Conservation (phyloP, 305 asterid genomes). For the Fraxinus nigra region DNA sequence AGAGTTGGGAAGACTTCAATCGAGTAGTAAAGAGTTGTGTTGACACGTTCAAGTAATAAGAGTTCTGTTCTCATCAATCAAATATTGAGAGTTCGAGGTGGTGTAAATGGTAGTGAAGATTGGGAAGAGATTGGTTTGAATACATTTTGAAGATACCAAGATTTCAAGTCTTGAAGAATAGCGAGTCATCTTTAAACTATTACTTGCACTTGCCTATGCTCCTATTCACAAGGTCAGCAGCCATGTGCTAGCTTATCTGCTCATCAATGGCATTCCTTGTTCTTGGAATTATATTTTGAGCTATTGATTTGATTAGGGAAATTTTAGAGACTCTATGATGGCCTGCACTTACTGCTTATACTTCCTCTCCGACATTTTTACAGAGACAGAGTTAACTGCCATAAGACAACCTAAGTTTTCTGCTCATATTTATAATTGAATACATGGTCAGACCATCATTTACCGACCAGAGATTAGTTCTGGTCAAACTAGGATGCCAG, state of each 20-base stretch:
- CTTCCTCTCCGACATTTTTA: background rate
- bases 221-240: constrained; percentile 74
- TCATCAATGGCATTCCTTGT: constrained; percentile 42
- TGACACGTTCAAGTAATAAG: background rate
- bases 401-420: background rate
- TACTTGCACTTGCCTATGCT: constrained; percentile 9
- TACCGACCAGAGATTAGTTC: background rate
- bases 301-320: constrained; percentile 11
- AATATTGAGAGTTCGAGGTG: constrained; percentile 71
- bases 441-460: background rate
- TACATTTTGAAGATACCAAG: constrained; percentile 83
- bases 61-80: constrained; percentile 30
- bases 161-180: constrained; percentile 88
- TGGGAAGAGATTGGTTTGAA: constrained; percentile 66
- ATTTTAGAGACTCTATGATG: constrained; percentile 14
- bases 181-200: constrained; percentile 71
- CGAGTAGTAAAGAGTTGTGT: constrained; percentile 29
- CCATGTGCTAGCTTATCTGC: constrained; percentile 78
- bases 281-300: constrained; percentile 28
- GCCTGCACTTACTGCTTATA: background rate
- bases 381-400: background rate
- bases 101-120: constrained; percentile 74
- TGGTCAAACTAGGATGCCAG: background rate
- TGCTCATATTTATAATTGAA: background rate
- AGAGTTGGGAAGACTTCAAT: constrained; percentile 30